phyloP scores from a whole-genome alignment of 2,329 filamentous ascomycete genomes.

The Fusarium fujikuroi region DNA sequence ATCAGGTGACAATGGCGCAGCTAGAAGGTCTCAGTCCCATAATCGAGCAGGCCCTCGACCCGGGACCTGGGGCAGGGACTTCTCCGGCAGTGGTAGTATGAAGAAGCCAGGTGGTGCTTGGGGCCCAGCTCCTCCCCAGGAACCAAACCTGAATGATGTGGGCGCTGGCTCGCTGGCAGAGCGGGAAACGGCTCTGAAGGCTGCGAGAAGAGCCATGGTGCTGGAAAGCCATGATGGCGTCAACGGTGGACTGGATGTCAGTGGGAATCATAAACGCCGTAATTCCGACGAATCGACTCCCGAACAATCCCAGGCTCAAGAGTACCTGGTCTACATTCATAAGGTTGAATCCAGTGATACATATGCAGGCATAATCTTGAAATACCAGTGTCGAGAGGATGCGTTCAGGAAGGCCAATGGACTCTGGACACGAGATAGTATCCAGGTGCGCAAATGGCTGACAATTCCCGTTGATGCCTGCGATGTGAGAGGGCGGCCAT shows the following conservation, averaged over 20 bases:
- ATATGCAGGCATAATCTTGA: slow-evolving; percentile 88
- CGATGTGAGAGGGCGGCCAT: slow-evolving; percentile 79
- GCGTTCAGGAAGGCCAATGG: slow-evolving; percentile 88
- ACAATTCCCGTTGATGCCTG: slow-evolving; percentile 91
- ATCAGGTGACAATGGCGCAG: slow-evolving; percentile 41
- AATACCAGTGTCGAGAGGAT: slow-evolving; percentile 87
- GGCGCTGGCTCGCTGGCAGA: slow-evolving; percentile 65
- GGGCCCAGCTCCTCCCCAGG: slow-evolving; percentile 59
- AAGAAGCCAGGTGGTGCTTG: slow-evolving; percentile 50
- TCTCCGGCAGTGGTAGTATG: slow-evolving; percentile 24
- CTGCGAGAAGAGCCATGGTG: slow-evolving; percentile 67
- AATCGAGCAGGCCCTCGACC: slow-evolving; percentile 37
- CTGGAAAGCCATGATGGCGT: slow-evolving; percentile 70
- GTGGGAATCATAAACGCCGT: slow-evolving; percentile 70
- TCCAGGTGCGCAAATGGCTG: slow-evolving; percentile 84
- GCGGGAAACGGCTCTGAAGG: slow-evolving; percentile 64
- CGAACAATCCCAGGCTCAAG: slow-evolving; percentile 69
- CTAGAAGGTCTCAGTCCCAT: slow-evolving; percentile 39
- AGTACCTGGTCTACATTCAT: slow-evolving; percentile 91
- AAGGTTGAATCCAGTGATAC: slow-evolving; percentile 85
- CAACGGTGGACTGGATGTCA: slow-evolving; percentile 66
- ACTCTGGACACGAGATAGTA: slow-evolving; percentile 92
- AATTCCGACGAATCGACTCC: slow-evolving; percentile 71
- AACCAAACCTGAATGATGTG: slow-evolving; percentile 59
- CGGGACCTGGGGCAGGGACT: slow-evolving; percentile 32